Evolutionary conservation across 2,329 filamentous ascomycete genomes (phyloP).

Genomic region (Pseudogymnoascus sp.): DNA sequence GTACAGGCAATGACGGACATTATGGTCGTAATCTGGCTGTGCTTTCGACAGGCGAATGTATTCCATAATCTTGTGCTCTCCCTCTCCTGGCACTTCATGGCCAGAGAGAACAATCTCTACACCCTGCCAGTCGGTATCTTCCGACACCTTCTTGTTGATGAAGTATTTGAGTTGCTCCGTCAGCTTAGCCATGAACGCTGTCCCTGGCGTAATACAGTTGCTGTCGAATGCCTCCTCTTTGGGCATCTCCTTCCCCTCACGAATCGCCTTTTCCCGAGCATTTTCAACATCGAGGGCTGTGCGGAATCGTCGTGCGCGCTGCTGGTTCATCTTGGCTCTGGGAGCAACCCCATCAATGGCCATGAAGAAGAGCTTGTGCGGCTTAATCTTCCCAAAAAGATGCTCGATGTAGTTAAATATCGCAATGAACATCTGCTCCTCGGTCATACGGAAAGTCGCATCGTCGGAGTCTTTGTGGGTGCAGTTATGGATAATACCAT

Average conservation of each 20-base stretch:
- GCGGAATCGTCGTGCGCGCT: conserved; percentile 87
- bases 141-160: conserved; percentile 95
- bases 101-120: conserved; percentile 94
- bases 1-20: conserved; percentile 93
- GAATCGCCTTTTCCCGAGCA: conserved; percentile 85
- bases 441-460: conserved; percentile 82
- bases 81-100: conserved; percentile 95
- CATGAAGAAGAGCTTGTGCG: conserved; percentile 98
- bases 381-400: conserved; percentile 96
- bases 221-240: conserved; percentile 96
- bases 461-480: conserved; percentile 95
- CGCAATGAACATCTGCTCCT: conserved; percentile 98
- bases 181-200: conserved; percentile 95
- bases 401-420: conserved; percentile 99
- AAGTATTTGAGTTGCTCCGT: conserved; percentile 95
- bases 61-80: conserved; percentile 99
- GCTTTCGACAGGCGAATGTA: conserved; percentile 97
- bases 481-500: conserved; percentile 99
- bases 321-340: conserved; percentile 99
- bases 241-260: conserved; percentile 82
- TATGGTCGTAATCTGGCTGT: conserved; percentile 84
- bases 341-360: conserved; percentile 96
- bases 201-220: conserved; percentile 97
- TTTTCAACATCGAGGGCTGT: conserved; percentile 86
- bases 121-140: conserved; percentile 95